Evolutionary conservation across 176 grass and related monocot species (phyloP), one percentile per base, ranked within the genome.

Genomic region (Juncus effusus): DNA sequence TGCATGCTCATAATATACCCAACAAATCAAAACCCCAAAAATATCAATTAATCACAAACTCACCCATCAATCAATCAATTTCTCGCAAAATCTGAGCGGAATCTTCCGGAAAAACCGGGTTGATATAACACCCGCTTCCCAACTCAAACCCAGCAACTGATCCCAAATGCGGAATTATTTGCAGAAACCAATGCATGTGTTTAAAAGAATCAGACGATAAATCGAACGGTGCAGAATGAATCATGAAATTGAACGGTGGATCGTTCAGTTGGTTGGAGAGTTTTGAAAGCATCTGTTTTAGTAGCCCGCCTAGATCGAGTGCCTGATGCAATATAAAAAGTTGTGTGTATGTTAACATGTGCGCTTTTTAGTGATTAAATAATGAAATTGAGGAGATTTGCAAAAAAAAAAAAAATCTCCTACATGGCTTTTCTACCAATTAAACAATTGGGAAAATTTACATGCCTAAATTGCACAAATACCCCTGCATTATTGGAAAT

Each of bases 91-190:
- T 82, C 62, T 90, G 84, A 3, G 94, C 88, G 7, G 94, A 88
- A 53, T 99, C 94, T 71, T 99, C 94, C 58, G 94, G 88, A 51
- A 99, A 90, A 60, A 99, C 85, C 16, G 94, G 88, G 74, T 99
- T 99, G 10, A 99, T 99, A 72, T 86, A 93, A 77, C 88, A 99
- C 11, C 88, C 88, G 12, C 80, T 99, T 68, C 88, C 94, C 51
- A 99, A 78, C 72, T 99, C 94, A 61, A 99, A 93, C 40, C 94
- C 94, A 10, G 83, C 94, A n/a, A 73, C 45, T 16, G 75, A 56
- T 67, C 78, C 83, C 66, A 93, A 80, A 47, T 90, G 94, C 13
- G 94, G 85, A 11, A 89, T 64, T 58, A 99, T 93, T 72, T 93
- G 94, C 42, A 93, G 78, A 77, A 99, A 99, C 94, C 94, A 99